These are phyloP conservation scores for Aegilops bicornis DNA, from an alignment of 176 grass and related monocot genomes.

Conservation along the genomic window DNA sequence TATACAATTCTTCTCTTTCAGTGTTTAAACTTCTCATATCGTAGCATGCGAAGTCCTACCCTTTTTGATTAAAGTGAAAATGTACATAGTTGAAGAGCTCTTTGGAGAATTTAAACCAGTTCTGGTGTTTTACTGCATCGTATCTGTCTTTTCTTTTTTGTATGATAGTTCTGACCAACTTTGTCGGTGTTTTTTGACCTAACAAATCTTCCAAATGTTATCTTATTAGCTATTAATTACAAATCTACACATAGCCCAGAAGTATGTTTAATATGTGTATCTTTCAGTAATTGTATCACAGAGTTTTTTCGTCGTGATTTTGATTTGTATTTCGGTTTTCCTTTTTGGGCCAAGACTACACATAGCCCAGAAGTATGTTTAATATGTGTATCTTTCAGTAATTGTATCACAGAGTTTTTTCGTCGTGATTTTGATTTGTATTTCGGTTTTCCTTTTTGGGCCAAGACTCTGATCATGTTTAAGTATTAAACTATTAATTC, in stretches of 20 bases:
- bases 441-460: not conserved
- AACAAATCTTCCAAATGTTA: not conserved
- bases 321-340: constrained; percentile 1
- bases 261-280: constrained; percentile 8
- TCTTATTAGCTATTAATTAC: not conserved
- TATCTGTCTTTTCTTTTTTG: constrained; percentile 4
- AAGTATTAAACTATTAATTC: constrained; percentile 5
- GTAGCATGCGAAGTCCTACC: not conserved
- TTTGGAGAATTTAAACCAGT: constrained; percentile 7
- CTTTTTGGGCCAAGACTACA: constrained; percentile 1
- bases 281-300: not conserved
- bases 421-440: not conserved
- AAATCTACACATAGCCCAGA: not conserved
- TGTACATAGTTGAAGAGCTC: not conserved
- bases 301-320: not conserved
- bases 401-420: not conserved
- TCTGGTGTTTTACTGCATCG: not conserved
- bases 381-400: constrained; percentile 9
- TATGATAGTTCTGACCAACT: not conserved
- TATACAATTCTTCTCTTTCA: not conserved
- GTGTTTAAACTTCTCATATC: not conserved
- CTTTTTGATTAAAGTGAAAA: not conserved
- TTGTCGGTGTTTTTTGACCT: not conserved
- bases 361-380: not conserved
- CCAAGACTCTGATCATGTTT: not conserved